Conservation (phyloP, 2,329 filamentous ascomycete species). For the Trichocomaceae sp. region DNA sequence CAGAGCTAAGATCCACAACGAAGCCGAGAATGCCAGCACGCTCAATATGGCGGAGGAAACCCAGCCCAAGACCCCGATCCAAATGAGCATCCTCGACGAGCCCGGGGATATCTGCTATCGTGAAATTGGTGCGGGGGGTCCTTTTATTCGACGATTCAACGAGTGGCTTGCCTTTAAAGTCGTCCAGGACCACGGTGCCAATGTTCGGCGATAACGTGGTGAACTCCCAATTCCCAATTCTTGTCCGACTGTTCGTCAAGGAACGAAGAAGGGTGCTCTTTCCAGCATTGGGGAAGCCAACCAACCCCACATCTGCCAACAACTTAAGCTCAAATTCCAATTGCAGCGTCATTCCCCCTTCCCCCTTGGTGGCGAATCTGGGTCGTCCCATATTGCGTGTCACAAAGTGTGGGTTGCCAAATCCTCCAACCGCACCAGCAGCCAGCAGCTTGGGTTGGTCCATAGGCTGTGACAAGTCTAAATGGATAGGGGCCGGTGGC, state of each 20-base stretch:
- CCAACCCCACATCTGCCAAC: slow-evolving; percentile 87
- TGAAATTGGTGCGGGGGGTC: slow-evolving; percentile 69
- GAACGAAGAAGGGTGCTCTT: slow-evolving; percentile 89
- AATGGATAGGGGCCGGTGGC: slow-evolving; percentile 63
- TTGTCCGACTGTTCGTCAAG: slow-evolving; percentile 78
- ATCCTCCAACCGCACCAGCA: slow-evolving; percentile 77
- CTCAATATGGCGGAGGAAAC: slow-evolving; percentile 90
- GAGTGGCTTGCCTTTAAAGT: slow-evolving; percentile 67
- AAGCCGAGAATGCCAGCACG: slow-evolving; percentile 89
- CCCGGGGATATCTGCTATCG: slow-evolving; percentile 91
- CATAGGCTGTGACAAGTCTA: slow-evolving; percentile 71
- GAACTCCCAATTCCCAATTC: slow-evolving; percentile 93
- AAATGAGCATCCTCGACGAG: slow-evolving; percentile 88
- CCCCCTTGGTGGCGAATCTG: slow-evolving; percentile 82
- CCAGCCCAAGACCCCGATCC: slow-evolving; percentile 82
- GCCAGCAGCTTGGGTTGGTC: slow-evolving; percentile 77
- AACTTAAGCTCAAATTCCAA: slow-evolving; percentile 90
- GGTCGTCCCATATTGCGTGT: slow-evolving; percentile 68
- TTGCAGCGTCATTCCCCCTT: slow-evolving; percentile 68
- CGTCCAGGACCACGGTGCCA: slow-evolving; percentile 87
- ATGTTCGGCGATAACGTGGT: slow-evolving; percentile 94
- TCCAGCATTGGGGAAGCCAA: slow-evolving; percentile 90
- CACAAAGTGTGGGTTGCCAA: slow-evolving; percentile 91
- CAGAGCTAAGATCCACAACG: slow-evolving; percentile 76
- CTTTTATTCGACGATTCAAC: slow-evolving; percentile 42